phyloP scores from a whole-genome alignment of 192 early-diverging fungal genomes.

The Podila verticillata region DNA sequence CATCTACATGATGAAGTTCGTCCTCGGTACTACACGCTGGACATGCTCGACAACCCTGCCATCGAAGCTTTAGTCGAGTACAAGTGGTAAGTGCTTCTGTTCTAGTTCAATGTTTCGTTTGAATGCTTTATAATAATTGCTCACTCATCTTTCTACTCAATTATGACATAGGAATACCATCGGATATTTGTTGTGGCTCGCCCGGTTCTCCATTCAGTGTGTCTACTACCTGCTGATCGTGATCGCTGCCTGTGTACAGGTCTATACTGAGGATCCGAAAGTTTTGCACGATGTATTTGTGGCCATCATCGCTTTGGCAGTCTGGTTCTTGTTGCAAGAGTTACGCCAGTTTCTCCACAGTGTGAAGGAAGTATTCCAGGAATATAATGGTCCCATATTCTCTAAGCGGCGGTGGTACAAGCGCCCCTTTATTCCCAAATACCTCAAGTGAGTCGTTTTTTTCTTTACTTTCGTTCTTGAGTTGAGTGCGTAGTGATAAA shows the following conservation, averaged over 20 bases:
- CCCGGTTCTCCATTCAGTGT: background rate
- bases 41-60: slow-evolving; percentile 22
- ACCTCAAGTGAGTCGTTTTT: too few species aligned
- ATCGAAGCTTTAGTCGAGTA: slow-evolving; percentile 22
- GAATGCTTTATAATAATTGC: background rate
- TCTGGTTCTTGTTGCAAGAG: background rate
- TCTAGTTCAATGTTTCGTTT: background rate
- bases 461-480: too few species aligned
- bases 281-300: background rate
- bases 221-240: background rate
- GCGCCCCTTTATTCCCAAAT: too few species aligned
- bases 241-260: background rate
- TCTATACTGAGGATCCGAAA: background rate
- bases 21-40: background rate
- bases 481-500: too few species aligned
- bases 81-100: slow-evolving; percentile 20
- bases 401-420: too few species aligned
- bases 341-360: background rate
- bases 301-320: background rate
- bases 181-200: background rate
- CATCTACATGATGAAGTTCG: background rate
- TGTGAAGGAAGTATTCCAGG: background rate
- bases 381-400: too few species aligned
- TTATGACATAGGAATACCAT: background rate
- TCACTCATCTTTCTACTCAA: background rate